Evolutionary conservation across 352 stramenopile genomes (phyloP), one percentile per base, ranked within the genome.

Genomic region (Salisapilia sapeloensis): DNA sequence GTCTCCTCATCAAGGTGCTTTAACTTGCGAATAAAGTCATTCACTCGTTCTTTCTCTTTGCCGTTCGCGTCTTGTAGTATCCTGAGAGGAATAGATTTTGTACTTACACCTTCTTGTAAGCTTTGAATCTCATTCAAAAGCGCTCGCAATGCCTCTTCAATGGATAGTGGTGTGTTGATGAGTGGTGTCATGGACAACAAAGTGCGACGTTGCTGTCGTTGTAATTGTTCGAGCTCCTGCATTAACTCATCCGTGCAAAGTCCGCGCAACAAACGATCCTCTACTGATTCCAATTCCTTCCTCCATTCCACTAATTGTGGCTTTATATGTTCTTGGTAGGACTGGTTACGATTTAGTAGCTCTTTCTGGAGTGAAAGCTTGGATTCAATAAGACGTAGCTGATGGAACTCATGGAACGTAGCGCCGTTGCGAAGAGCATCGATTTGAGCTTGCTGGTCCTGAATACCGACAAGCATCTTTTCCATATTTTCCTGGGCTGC

Each of bases 361-460:
- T 84, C 65, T 30, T 87, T 84, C 25, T 83, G 60, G 36, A 76
- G 60, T 4, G 51, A 50, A 21, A 82, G 42, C 3, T 62, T 47
- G 3, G 49, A 31, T 19, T 83, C 72, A 28, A 86, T 43, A 29
- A 71, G 39, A 18, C 66, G 50, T 17, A 80, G 29, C 23, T 76
- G 56, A 30, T 77, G 40, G 28, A 63, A 56, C 15, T 82, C 51
- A 17, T 64, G 62, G 28, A 69, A 76, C 6, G 62, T 42, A 8
- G 54, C 30, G 11, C 48, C 61, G n/a, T 65, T 71, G 22, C 55
- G 60, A 14, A 79, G 32, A 1, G 53, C 42, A 38, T 80, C 60
- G 11, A 79, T 42, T 33, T 80, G 66, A 2, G 50, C 28, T 24
- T 81, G 61, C 24, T 76, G 59, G 4, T 34, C 51, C 15, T 60